Percentiles rank a stretch among this genome's conserved stretches.
Evolutionary conservation across 1,139 yeast species (phyloP).

Genomic region (Kurtzmaniella quercitrusa): DNA sequence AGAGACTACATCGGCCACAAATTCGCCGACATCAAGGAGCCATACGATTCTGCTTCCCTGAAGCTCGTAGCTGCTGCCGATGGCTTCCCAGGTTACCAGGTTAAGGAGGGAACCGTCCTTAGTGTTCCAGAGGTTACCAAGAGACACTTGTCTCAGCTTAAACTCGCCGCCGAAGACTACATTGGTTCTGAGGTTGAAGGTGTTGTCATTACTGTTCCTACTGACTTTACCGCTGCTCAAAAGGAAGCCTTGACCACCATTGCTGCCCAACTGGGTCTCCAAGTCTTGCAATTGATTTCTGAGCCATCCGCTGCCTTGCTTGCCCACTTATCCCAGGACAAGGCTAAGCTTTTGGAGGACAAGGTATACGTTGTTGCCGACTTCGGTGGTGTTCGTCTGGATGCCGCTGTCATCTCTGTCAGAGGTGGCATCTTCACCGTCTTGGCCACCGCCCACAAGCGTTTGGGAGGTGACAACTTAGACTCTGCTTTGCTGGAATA

Average conservation of each 20-base stretch:
- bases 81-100: slow-evolving; percentile 68
- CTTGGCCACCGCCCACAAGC: slow-evolving; percentile 80
- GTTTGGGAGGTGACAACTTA: slow-evolving; percentile 82
- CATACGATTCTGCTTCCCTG: slow-evolving; percentile 60
- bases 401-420: slow-evolving; percentile 88
- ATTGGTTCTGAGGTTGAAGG: slow-evolving; percentile 79
- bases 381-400: slow-evolving; percentile 95
- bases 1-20: slow-evolving; percentile 86
- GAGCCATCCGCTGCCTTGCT: slow-evolving; percentile 93
- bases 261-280: slow-evolving; percentile 69
- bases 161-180: slow-evolving; percentile 88
- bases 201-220: slow-evolving; percentile 87
- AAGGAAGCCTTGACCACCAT: slow-evolving; percentile 59
- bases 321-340: slow-evolving; percentile 60
- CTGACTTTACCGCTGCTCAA: slow-evolving; percentile 76
- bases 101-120: slow-evolving; percentile 41
- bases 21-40: slow-evolving; percentile 64
- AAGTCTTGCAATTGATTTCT: slow-evolving; percentile 80
- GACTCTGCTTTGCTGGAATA: slow-evolving; percentile 78
- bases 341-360: slow-evolving; percentile 59
- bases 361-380: slow-evolving; percentile 90
- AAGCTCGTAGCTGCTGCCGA: slow-evolving; percentile 63
- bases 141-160: slow-evolving; percentile 80
- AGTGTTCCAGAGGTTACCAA: slow-evolving; percentile 74
- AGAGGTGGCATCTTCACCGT: slow-evolving; percentile 93